These are phyloP conservation scores for Barnettozyma populi DNA, from an alignment of 805 yeast species.

Conservation along the genomic window DNA sequence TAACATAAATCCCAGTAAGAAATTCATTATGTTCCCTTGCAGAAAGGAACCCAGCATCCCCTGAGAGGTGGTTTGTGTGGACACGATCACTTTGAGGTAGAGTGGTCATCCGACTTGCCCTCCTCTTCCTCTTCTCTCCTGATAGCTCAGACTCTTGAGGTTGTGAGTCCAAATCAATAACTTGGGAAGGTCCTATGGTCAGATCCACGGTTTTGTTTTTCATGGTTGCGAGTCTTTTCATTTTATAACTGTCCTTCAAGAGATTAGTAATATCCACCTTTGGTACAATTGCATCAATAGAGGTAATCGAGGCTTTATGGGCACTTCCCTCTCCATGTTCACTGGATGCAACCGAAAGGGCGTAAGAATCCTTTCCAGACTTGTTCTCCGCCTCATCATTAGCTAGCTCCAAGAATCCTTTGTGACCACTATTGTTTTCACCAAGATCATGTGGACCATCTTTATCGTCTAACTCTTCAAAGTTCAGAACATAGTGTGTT, in stretches of 20 bases:
- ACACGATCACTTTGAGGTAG: conserved; percentile 13
- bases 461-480: conserved; percentile 4
- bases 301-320: neutral
- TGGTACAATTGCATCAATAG: neutral
- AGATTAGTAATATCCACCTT: conserved; percentile 16
- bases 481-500: neutral
- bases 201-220: conserved; percentile 5
- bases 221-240: conserved; percentile 3
- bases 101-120: neutral
- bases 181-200: conserved; percentile 11
- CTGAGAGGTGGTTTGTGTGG: conserved; percentile 5
- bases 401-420: conserved; percentile 6
- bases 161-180: conserved; percentile 16
- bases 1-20: conserved; percentile 11
- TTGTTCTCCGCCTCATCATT: conserved; percentile 15
- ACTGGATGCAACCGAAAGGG: neutral
- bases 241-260: conserved; percentile 11
- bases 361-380: conserved; percentile 13
- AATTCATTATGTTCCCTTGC: conserved; percentile 15
- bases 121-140: neutral
- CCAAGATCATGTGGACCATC: neutral
- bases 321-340: neutral
- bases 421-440: neutral
- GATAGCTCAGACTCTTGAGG: neutral
- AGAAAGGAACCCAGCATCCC: conserved; percentile 15